Evolutionary conservation across 2,329 filamentous ascomycete genomes (phyloP), one percentile per base, ranked within the genome.

Genomic region (Allantophomopsis cytisporea): DNA sequence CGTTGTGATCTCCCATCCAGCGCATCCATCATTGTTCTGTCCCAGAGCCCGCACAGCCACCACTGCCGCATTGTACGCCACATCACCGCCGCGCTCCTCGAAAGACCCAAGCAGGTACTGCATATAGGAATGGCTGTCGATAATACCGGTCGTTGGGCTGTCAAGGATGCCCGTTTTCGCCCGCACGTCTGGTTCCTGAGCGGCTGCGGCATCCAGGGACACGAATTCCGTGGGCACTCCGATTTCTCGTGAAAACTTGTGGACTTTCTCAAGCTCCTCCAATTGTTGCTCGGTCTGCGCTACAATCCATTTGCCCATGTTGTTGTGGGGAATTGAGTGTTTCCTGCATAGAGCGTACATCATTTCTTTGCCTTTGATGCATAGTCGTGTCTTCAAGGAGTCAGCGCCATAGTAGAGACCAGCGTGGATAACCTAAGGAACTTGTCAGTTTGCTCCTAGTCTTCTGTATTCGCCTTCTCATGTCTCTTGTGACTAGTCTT

Each of bases 291-390:
- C 67, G 39, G 77, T 81, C 63, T 96, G 91, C 1, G 89, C 89
- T 1, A 96, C 83, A 51, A 96, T 83, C 88, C 89, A 95, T 65
- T 95, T 96, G 43, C 87, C 87, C 17, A 77, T 83, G 55, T 80
- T 80, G 39, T 69, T 69, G 60, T 91, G 73, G 0, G 76, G 75
- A 38, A 98, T 81, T 41, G 60, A 59, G 51, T 83, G 65, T 41
- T 63, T 63, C 5, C 63, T 60, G 64, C 89, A 95, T 33, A 94
- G 73, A 4, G 66, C 69, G 61, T 98, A 98, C 43, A 96, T 66
- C 56, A 86, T 66, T 23, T 79, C 56, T 49, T 80, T 80, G 43
- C 91, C 91, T 23, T 67, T 64, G 46, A 95, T 68, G 62, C 91
- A 98, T 11, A 98, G 73, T 13, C 64, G 63, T 1, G 88, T 86